These are phyloP conservation scores for Boletus holoroseus DNA, from an alignment of 1,284 basidiomycete species.

Conservation along the genomic window DNA sequence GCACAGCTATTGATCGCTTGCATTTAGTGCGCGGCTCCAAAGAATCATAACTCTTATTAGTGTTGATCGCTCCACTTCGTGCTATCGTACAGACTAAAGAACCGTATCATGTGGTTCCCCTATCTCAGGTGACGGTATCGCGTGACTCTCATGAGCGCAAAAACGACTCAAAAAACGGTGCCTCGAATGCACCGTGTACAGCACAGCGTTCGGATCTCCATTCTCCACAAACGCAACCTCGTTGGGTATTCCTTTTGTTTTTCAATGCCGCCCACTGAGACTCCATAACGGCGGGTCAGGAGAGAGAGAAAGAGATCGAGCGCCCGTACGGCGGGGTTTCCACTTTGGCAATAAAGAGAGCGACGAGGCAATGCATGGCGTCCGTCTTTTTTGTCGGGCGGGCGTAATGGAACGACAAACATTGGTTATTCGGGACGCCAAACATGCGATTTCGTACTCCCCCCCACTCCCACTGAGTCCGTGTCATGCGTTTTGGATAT, in stretches of 20 bases:
- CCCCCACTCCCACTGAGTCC: background rate
- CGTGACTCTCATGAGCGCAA: background rate
- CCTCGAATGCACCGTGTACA: too few species aligned
- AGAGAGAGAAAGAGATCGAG: background rate
- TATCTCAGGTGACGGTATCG: too few species aligned
- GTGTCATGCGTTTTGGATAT: background rate
- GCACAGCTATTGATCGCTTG: too few species aligned
- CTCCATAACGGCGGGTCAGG: background rate
- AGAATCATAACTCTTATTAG: background rate
- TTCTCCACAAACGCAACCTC: too few species aligned
- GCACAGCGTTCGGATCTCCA: background rate
- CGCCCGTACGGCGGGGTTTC: background rate
- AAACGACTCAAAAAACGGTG: too few species aligned
- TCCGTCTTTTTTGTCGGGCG: too few species aligned
- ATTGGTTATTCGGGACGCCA: slow-evolving; percentile 22
- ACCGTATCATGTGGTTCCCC: too few species aligned
- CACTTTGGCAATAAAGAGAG: background rate
- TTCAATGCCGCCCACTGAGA: too few species aligned
- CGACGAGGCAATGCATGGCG: background rate
- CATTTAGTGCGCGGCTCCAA: background rate
- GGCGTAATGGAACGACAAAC: too few species aligned
- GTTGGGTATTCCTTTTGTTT: background rate
- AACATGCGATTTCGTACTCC: background rate
- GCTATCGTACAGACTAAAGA: too few species aligned
- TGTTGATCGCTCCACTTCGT: too few species aligned